Base-by-base conservation (phyloP, 2,329 filamentous ascomycete species). In the Ophiostoma novo-ulmi region DNA sequence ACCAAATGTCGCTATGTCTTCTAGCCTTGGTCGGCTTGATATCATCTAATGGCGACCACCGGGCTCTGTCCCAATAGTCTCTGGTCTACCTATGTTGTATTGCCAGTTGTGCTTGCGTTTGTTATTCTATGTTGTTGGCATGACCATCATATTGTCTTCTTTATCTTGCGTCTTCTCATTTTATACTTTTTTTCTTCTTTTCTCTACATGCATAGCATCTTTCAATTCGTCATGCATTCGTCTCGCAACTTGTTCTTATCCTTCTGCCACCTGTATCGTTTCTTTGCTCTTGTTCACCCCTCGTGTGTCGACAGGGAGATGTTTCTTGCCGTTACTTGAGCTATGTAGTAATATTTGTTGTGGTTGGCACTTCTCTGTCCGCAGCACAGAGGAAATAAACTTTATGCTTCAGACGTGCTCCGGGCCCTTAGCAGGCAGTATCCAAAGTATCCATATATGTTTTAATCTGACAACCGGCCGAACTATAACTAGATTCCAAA, bases 331-430 rank as follows among this genome's bases (percentile, higher is more conserved):
- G 17, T 14, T 35, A 4, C 31, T 17, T 17, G 35, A 17, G 10
- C 61, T 39, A n/a, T 64, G 35, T 64, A 38, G 35, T 64, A 64
- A 38, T 64, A 64, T 8, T 38, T 38, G 7, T 39, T 20, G 35
- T 41, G n/a, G 35, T 22, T 22, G 63, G 63, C 52, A n/a, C 69
- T 26, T 44, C 31, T 31, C 39, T 68, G 31, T 70, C 64, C 68
- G 65, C 69, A 14, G 38, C 31, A 38, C 38, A 68, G 52, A 31
- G 22, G 31, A 64, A 48, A 44, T 65, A 39, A 35, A 63, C 26
- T 63, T 67, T 35, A 64, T 64, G 35, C 35, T 38, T 39, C 5
- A 22, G 35, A 41, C 10, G 22, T n/a, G 63, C 8, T 14, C 26
- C 13, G 5, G 14, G 5, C 26, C 14, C 10, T 63, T 31, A 26